phyloP scores from a whole-genome alignment of 2,329 filamentous ascomycete genomes.

The Thermothelomyces thermophilus region DNA sequence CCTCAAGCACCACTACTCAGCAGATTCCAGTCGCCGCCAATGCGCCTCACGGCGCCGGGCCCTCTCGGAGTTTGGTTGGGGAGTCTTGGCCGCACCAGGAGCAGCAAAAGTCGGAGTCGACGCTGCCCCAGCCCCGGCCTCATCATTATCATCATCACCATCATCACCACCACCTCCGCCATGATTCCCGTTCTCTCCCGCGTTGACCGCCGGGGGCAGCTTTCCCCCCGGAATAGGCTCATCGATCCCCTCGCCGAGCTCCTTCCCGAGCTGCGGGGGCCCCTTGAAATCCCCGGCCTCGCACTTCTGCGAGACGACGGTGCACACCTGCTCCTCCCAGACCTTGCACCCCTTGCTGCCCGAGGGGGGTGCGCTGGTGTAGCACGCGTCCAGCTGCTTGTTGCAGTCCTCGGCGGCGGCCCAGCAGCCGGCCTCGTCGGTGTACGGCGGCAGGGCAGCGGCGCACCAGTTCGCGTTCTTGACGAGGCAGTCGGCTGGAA shows the following conservation, averaged over 20 bases:
- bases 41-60: background rate
- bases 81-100: background rate
- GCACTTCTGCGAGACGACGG: slow-evolving; percentile 39
- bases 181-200: background rate
- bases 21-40: background rate
- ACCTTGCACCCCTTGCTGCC: slow-evolving; percentile 53
- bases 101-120: background rate
- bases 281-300: slow-evolving; percentile 38
- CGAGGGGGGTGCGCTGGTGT: slow-evolving; percentile 49
- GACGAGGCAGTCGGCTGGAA: slow-evolving; percentile 51
- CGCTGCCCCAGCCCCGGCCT: too few relatives aligned
- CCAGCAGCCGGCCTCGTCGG: slow-evolving; percentile 54
- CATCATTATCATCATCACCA: too few relatives aligned
- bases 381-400: slow-evolving; percentile 55
- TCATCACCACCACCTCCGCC: background rate
- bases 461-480: slow-evolving; percentile 71
- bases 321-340: slow-evolving; percentile 57
- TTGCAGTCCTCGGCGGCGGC: slow-evolving; percentile 49
- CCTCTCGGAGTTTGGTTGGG: background rate
- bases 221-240: background rate
- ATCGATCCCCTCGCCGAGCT: background rate
- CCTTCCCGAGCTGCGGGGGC: slow-evolving; percentile 37
- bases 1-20: background rate
- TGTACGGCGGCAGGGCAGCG: slow-evolving; percentile 52
- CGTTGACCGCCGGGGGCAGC: slow-evolving; percentile 8